phyloP scores from a whole-genome alignment of 169 alveolate genomes.

The Cryptosporidium baileyi region DNA sequence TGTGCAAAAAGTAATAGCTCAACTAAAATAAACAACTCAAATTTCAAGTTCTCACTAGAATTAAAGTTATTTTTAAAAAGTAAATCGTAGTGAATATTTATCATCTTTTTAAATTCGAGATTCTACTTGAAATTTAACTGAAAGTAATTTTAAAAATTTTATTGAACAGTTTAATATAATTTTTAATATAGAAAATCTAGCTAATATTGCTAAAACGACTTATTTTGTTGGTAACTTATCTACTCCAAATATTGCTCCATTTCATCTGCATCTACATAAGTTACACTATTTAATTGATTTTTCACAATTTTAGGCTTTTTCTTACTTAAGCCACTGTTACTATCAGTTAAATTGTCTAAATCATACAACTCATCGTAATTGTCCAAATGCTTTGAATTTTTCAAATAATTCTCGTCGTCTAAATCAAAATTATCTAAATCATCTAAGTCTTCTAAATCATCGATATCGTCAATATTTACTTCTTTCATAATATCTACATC shows the following conservation, averaged over 20 bases:
- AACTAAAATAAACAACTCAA: too few relatives aligned
- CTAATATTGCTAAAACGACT: too few relatives aligned
- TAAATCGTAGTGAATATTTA: too few relatives aligned
- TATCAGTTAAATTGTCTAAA: not conserved
- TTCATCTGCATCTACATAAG: slow-evolving; percentile 64
- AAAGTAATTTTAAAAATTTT: too few relatives aligned
- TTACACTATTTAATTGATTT: slow-evolving; percentile 1
- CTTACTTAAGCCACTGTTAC: not conserved
- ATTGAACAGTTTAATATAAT: too few relatives aligned
- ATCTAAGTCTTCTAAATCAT: slow-evolving; percentile 73
- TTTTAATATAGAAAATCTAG: too few relatives aligned
- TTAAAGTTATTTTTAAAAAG: too few relatives aligned
- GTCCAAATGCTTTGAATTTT: slow-evolving; percentile 61
- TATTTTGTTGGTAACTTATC: too few relatives aligned
- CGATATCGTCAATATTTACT: slow-evolving; percentile 70
- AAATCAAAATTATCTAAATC: slow-evolving; percentile 73
- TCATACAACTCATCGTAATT: not conserved
- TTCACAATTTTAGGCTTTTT: slow-evolving; percentile 19
- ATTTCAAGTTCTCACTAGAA: too few relatives aligned
- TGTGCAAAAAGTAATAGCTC: too few relatives aligned
- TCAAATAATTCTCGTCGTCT: slow-evolving; percentile 58
- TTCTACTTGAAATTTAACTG: too few relatives aligned
- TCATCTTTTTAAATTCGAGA: too few relatives aligned
- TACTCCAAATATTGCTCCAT: slow-evolving; percentile 47
- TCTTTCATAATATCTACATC: slow-evolving; percentile 70